These are phyloP conservation scores for Chaetoceros tenuissimus DNA, from an alignment of 108 stramenopile species.

Conservation along the genomic window DNA sequence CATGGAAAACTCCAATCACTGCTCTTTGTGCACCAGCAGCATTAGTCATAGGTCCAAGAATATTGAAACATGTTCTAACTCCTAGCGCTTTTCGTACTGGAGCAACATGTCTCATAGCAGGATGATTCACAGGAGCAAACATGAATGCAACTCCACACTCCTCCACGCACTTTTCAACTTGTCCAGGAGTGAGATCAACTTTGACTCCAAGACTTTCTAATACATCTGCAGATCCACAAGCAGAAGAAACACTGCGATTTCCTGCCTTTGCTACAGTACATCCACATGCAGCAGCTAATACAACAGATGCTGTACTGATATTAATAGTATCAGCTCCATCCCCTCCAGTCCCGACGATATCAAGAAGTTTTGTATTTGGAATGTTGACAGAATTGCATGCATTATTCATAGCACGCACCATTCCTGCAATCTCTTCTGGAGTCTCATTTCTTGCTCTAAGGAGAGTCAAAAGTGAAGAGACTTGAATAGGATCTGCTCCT, in stretches of 20 bases:
- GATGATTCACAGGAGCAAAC: constrained; percentile 97
- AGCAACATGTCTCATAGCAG: constrained; percentile 94
- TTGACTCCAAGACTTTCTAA: constrained; percentile 92
- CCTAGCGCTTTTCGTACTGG: constrained; percentile 92
- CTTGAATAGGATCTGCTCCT: constrained; percentile 76
- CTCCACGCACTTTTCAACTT: constrained; percentile 89
- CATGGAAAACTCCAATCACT: constrained; percentile 96
- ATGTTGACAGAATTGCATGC: constrained; percentile 69
- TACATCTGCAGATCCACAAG: constrained; percentile 93
- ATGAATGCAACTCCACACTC: constrained; percentile 87
- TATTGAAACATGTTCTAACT: constrained; percentile 95
- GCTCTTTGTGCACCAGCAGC: constrained; percentile 93
- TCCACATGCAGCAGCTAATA: constrained; percentile 94
- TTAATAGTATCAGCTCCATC: constrained; percentile 99
- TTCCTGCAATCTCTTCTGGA: constrained; percentile 89
- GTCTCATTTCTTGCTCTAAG: constrained; percentile 90
- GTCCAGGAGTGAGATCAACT: constrained; percentile 79
- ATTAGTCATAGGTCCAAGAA: constrained; percentile 98
- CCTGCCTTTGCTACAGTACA: constrained; percentile 95
- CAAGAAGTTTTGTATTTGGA: constrained; percentile 63
- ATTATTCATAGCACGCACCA: constrained; percentile 92
- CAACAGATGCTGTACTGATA: constrained; percentile 89
- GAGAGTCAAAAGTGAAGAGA: constrained; percentile 80
- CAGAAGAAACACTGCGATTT: constrained; percentile 87
- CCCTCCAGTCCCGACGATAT: constrained; percentile 99